These are phyloP conservation scores for Phaeosphaeria sp. DNA, from an alignment of 2,329 filamentous ascomycete genomes.

Conservation along the genomic window DNA sequence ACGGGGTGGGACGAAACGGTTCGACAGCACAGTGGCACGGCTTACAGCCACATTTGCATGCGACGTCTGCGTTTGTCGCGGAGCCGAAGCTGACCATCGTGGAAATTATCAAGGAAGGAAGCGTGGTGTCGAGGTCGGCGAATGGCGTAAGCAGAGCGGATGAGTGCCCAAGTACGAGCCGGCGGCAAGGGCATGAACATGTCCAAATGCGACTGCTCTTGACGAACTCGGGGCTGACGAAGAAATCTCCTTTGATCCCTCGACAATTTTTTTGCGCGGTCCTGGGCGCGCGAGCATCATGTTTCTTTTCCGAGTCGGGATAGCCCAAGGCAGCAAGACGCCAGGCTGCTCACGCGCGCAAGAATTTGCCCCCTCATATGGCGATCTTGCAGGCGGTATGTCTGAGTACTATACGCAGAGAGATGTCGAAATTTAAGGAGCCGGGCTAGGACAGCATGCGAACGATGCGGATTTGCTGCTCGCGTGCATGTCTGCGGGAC, in stretches of 20 bases:
- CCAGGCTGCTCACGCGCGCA: slow-evolving; percentile 22
- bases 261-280: not conserved
- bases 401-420: not conserved
- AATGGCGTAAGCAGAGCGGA: not conserved
- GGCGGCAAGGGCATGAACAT: slow-evolving; percentile 1
- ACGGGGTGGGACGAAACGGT: slow-evolving; percentile 5
- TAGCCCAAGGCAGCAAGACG: slow-evolving; percentile 33
- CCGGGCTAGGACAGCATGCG: slow-evolving; percentile 18
- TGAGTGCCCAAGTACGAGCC: not conserved
- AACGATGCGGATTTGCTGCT: slow-evolving; percentile 21
- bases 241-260: not conserved
- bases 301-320: slow-evolving; percentile 21
- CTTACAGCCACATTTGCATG: slow-evolving; percentile 13
- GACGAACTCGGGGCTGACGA: slow-evolving; percentile 8
- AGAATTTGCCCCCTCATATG: slow-evolving; percentile 1
- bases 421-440: slow-evolving; percentile 10
- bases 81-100: not conserved
- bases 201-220: too few species aligned
- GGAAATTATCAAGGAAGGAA: slow-evolving; percentile 9
- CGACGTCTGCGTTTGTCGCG: slow-evolving; percentile 10
- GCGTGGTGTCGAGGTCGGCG: slow-evolving; percentile 2
- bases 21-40: slow-evolving; percentile 2
- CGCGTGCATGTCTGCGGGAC: slow-evolving; percentile 14
- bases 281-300: not conserved
- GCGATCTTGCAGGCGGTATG: not conserved